Evolutionary conservation across 169 alveolate genomes (phyloP).

Genomic region (Cystoisospora suis): DNA sequence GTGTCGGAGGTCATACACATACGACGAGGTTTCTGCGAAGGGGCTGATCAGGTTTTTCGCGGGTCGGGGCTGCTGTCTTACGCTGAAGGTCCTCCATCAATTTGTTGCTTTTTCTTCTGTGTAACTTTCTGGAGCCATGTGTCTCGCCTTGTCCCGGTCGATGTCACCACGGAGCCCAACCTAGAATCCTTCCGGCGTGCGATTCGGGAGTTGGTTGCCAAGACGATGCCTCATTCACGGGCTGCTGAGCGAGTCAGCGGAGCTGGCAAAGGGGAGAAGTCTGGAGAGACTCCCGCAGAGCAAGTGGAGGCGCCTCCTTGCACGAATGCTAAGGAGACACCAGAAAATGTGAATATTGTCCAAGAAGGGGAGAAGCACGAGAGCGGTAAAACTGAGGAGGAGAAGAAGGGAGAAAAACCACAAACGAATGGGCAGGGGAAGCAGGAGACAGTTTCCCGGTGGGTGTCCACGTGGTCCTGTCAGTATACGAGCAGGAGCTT

Average conservation of each 20-base stretch:
- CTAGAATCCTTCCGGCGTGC: background rate
- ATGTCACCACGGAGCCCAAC: background rate
- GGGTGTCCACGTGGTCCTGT: constrained; percentile 15
- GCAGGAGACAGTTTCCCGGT: background rate
- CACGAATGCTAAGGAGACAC: background rate
- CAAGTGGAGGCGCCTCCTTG: background rate
- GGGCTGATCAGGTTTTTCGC: too few species aligned
- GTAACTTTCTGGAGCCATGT: background rate
- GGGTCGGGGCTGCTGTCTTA: too few species aligned
- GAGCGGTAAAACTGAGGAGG: background rate
- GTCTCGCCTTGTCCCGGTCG: constrained; percentile 27
- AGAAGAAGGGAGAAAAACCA: background rate
- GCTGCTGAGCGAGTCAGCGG: background rate
- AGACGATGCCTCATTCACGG: constrained; percentile 2
- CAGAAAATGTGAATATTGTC: background rate
- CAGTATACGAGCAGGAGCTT: constrained; percentile 17
- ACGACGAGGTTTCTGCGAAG: too few species aligned
- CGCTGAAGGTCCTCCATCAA: too few species aligned
- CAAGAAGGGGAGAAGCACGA: background rate
- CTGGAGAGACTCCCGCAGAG: background rate
- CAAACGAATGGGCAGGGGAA: background rate
- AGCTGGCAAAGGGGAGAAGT: background rate
- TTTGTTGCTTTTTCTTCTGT: background rate
- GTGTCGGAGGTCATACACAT: too few species aligned
- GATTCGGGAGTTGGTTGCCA: background rate